These are phyloP conservation scores for Binderoboletus segoi DNA, from an alignment of 1,284 basidiomycete genomes.

Conservation along the genomic window DNA sequence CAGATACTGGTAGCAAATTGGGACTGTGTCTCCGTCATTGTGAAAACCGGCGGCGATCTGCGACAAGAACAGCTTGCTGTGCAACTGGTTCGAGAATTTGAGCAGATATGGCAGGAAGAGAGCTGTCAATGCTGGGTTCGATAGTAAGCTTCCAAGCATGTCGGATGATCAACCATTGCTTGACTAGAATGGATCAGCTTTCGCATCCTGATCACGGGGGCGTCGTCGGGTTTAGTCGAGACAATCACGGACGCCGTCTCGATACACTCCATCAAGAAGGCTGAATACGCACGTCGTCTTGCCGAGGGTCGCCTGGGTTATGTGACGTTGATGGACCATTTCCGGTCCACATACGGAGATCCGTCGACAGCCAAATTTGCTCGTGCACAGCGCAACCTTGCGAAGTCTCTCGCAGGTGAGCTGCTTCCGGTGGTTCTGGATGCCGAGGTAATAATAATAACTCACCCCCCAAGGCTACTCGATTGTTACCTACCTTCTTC, in stretches of 20 bases:
- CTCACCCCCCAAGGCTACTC: conserved; percentile 71
- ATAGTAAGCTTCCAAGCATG: conserved; percentile 62
- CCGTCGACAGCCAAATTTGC: conserved; percentile 83
- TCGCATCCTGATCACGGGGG: conserved; percentile 93
- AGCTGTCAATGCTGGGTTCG: conserved; percentile 88
- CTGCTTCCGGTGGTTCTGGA: not conserved
- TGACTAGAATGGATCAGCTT: conserved; percentile 43
- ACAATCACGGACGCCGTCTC: conserved; percentile 97
- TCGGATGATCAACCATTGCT: not conserved
- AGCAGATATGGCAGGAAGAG: conserved; percentile 94
- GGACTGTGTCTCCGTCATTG: conserved; percentile 95
- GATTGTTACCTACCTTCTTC: conserved; percentile 91
- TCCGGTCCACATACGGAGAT: conserved; percentile 87
- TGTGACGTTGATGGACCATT: conserved; percentile 89
- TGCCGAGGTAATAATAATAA: not conserved
- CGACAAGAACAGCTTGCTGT: conserved; percentile 98
- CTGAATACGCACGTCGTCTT: conserved; percentile 89
- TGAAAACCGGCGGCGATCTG: conserved; percentile 97
- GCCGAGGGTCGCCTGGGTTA: conserved; percentile 80
- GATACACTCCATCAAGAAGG: conserved; percentile 99
- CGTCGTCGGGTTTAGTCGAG: conserved; percentile 90
- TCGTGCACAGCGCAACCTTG: conserved; percentile 89
- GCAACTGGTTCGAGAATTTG: conserved; percentile 93
- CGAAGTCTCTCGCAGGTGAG: conserved; percentile 87
- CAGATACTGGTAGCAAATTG: conserved; percentile 54